Conservation (phyloP, 345 rosid species). For the Corchorus capsularis region DNA sequence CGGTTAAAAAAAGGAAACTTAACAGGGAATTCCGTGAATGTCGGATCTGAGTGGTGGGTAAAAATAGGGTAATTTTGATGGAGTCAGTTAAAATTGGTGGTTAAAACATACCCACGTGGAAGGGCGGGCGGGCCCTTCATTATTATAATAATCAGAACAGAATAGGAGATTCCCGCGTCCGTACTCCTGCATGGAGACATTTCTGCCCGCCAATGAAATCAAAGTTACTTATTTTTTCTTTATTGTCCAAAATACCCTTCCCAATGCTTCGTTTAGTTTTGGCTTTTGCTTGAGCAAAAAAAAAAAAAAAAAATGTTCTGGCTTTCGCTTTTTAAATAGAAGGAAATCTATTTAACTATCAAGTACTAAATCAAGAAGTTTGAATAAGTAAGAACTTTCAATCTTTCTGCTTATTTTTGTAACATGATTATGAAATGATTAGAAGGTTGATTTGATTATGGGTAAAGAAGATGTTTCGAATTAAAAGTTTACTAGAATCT, state of each 20-base stretch:
- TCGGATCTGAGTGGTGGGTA: slow-evolving; percentile 34
- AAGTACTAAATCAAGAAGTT: too few relatives aligned
- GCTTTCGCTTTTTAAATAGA: too few relatives aligned
- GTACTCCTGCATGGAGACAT: slow-evolving; percentile 33
- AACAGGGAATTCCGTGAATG: slow-evolving; percentile 31
- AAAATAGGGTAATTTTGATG: background rate
- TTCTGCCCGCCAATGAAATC: slow-evolving; percentile 24
- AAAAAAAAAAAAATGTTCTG: too few relatives aligned
- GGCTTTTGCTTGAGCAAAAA: too few relatives aligned
- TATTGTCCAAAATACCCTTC: slow-evolving; percentile 27
- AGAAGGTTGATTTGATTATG: too few relatives aligned
- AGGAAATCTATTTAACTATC: too few relatives aligned
- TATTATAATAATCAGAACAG: slow-evolving; percentile 18
- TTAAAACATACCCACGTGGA: slow-evolving; percentile 47
- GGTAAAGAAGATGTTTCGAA: too few relatives aligned
- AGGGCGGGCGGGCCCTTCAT: background rate
- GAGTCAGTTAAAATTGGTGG: slow-evolving; percentile 15
- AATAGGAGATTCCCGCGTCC: slow-evolving; percentile 22
- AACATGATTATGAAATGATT: too few relatives aligned
- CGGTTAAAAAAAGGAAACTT: background rate
- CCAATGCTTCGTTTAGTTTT: background rate
- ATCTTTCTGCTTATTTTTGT: too few relatives aligned
- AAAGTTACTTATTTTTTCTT: background rate
- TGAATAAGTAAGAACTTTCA: too few relatives aligned
- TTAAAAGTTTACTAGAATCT: too few relatives aligned